Percentiles rank a stretch among this genome's conserved stretches.
phyloP scores from a whole-genome alignment of 768 basidiomycete genomes.

The Rhodotorula sphaerocarpa region DNA sequence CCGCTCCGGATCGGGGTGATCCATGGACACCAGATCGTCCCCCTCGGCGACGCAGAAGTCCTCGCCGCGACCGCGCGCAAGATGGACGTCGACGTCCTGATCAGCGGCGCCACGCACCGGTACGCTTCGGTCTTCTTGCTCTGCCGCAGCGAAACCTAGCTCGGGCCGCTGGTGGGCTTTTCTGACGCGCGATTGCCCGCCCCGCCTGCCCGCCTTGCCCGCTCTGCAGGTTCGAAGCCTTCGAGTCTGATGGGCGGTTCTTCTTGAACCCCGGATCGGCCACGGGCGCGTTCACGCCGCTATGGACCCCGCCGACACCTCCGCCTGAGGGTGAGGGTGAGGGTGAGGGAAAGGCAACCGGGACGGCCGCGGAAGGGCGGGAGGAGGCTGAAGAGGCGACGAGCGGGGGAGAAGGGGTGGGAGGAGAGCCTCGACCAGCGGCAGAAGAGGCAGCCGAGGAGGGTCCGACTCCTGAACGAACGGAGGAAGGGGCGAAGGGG shows the following conservation, averaged over 20 bases:
- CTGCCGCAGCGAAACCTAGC: neutral
- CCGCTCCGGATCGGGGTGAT: conserved; percentile 86
- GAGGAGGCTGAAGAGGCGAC: neutral
- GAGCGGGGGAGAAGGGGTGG: neutral
- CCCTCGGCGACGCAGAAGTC: conserved; percentile 85
- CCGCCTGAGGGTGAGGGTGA: neutral
- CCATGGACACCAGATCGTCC: conserved; percentile 88
- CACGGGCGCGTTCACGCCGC: conserved; percentile 62
- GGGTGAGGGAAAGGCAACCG: neutral
- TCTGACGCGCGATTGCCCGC: no score
- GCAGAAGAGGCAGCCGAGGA: neutral
- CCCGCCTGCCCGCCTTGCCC: no score
- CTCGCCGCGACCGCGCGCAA: conserved; percentile 77
- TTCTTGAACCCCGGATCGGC: conserved; percentile 94
- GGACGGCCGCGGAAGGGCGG: neutral
- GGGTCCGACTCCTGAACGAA: neutral
- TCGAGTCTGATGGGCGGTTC: conserved; percentile 82
- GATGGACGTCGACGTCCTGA: conserved; percentile 94
- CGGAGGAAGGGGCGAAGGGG: no score
- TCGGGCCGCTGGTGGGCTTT: no score
- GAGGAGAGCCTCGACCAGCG: no score
- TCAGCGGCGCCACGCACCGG: conserved; percentile 92
- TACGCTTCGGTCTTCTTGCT: conserved; percentile 46
- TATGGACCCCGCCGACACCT: neutral
- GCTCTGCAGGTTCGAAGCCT: conserved; percentile 70